A percentile compares a stretch with the other conserved stretches of the same genome.
phyloP scores from a whole-genome alignment of 2,329 filamentous ascomycete genomes.

The Aspergillus chevalieri region DNA sequence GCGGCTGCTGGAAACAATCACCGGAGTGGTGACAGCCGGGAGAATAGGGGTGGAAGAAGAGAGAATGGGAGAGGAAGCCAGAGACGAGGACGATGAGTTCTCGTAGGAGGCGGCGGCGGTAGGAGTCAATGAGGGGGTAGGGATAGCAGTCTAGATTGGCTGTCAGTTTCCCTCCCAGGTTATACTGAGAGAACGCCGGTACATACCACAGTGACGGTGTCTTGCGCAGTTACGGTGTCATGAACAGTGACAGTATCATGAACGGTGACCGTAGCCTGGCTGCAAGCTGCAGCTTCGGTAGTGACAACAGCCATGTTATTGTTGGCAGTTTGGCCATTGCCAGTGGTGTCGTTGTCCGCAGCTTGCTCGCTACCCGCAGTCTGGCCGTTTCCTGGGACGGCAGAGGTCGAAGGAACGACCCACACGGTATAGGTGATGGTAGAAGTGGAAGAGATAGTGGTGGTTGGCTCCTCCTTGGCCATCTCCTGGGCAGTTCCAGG shows the following conservation, averaged over 20 bases:
- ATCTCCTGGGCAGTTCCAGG: not conserved
- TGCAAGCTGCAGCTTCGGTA: conserved; percentile 1
- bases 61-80: not conserved
- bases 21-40: not conserved
- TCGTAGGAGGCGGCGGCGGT: not conserved
- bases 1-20: conserved; percentile 8
- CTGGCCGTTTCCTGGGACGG: not conserved
- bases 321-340: not conserved
- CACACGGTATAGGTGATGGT: conserved; percentile 25
- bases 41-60: conserved; percentile 1
- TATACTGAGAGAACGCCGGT: too few relatives aligned
- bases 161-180: too few relatives aligned
- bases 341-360: not conserved
- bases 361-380: not conserved
- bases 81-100: not conserved
- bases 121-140: not conserved
- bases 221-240: conserved; percentile 24
- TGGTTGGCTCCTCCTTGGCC: conserved; percentile 13
- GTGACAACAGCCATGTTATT: not conserved
- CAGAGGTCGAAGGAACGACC: conserved; percentile 12
- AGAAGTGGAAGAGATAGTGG: conserved; percentile 23
- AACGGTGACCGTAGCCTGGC: conserved; percentile 18
- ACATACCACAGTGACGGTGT: conserved; percentile 20
- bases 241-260: conserved; percentile 25
- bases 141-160: conserved; percentile 2